phyloP scores from a whole-genome alignment of 208 protist species.

The Wallacemonas rigidus region DNA sequence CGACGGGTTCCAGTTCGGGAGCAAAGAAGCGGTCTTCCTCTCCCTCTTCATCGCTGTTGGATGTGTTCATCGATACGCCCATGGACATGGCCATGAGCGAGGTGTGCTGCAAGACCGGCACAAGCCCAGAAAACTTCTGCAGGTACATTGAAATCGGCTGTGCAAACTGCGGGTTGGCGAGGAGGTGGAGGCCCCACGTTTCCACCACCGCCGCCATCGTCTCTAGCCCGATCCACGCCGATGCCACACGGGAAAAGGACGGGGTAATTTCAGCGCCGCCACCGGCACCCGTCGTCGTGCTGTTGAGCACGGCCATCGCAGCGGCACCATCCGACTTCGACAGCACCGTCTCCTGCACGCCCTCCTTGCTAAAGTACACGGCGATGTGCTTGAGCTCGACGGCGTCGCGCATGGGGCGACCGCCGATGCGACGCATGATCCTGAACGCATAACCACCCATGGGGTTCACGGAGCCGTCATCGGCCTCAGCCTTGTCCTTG shows the following conservation, averaged over 20 bases:
- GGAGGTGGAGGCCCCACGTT: constrained; percentile 69
- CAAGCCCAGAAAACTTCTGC: constrained; percentile 66
- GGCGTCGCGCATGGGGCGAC: constrained; percentile 57
- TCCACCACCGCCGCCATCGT: constrained; percentile 54
- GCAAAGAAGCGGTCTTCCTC: constrained; percentile 13
- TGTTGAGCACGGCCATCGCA: not conserved
- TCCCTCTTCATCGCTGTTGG: constrained; percentile 3
- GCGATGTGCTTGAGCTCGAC: constrained; percentile 63
- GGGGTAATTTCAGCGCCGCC: constrained; percentile 29
- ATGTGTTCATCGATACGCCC: constrained; percentile 10
- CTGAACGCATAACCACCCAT: constrained; percentile 33
- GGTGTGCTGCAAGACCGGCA: constrained; percentile 47
- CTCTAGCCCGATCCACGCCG: constrained; percentile 58
- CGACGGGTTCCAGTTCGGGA: constrained; percentile 11
- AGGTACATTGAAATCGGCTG: constrained; percentile 70
- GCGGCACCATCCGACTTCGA: constrained; percentile 7
- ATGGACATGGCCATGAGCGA: constrained; percentile 36
- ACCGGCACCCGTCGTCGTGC: constrained; percentile 22
- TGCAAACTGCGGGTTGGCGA: constrained; percentile 58
- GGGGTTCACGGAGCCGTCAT: not conserved
- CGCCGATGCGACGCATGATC: constrained; percentile 57
- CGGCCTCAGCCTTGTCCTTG: not conserved
- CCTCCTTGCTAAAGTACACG: constrained; percentile 34
- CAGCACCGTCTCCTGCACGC: constrained; percentile 28
- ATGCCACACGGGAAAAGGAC: constrained; percentile 58